A percentile compares a stretch with the other conserved stretches of the same genome.
Evolutionary conservation across 164 flowering plant genomes (phyloP).

Genomic region (Pachysandra terminalis): DNA sequence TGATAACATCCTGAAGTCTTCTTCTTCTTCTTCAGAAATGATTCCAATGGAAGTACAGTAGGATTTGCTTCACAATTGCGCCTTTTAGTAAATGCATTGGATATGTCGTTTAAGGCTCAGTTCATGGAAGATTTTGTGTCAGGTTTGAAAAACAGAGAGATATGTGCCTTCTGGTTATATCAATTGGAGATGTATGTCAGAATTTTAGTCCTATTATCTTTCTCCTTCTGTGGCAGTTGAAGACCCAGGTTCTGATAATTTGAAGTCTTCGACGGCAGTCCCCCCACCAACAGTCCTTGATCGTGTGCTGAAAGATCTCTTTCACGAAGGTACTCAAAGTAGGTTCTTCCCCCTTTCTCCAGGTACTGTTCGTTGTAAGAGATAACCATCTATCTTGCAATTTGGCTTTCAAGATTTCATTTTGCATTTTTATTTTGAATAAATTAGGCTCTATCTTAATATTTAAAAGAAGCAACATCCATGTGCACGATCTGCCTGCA

Average conservation of each 20-base stretch:
- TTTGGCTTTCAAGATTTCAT: too few species aligned
- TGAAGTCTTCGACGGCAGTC: constrained; percentile 57
- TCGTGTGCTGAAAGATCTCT: constrained; percentile 91
- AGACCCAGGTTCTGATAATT: constrained; percentile 51
- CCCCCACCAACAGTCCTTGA: constrained; percentile 93
- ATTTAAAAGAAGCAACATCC: too few species aligned
- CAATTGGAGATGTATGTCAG: constrained; percentile 1
- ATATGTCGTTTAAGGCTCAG: constrained; percentile 68
- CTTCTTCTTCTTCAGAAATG: constrained; percentile 24
- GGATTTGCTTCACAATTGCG: constrained; percentile 88
- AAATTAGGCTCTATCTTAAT: too few species aligned
- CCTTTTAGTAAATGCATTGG: constrained; percentile 64
- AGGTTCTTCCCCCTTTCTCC: background rate
- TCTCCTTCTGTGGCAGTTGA: constrained; percentile 50
- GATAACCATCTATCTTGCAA: background rate
- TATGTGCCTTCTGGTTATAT: background rate
- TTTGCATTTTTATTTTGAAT: too few species aligned
- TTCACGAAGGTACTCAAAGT: constrained; percentile 63
- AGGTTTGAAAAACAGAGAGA: constrained; percentile 41
- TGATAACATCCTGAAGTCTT: background rate
- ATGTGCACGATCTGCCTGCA: too few species aligned
- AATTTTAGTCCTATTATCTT: background rate
- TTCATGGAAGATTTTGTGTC: constrained; percentile 92
- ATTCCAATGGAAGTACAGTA: constrained; percentile 31
- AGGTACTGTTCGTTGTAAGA: background rate